Base-by-base conservation (phyloP, 495 filamentous ascomycete genomes). In the Neurospora sp. region DNA sequence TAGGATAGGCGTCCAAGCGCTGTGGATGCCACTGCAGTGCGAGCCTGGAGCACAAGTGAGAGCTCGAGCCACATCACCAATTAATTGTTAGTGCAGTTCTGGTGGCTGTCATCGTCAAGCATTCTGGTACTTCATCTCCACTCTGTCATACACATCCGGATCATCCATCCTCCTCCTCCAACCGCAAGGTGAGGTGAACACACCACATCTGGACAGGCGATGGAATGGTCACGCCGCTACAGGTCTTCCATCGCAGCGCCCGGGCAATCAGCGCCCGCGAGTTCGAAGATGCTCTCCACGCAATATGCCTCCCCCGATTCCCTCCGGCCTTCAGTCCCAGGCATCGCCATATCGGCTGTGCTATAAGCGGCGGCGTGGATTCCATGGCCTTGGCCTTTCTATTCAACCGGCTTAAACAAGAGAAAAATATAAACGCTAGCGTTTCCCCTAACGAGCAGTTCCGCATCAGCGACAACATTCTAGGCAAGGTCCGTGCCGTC, bases 301-400 rank as follows among this genome's bases (percentile, higher is more conserved):
- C 83, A 71, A 85, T 84, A 75, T 89, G 87, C 81, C 73, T 77
- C 24, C 83, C 84, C 6, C 81, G 85, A 3, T 86, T 83, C 74
- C 78, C 80, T 9, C 43, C 39, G 2, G 73, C 75, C 5, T 77
- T 77, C n/a, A 69, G 72, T 11, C 71, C 73, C 38, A 7, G 15
- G 4, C 74, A 74, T 39, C 82, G 82, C 69, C 71, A 42, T 11
- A 79, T 84, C 71, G 82, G 84, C 85, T 75, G 40, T 37, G 95
- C 95, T 13, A 83, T 98, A 69, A 98, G 95, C 79, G 96, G 96
- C 8, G 96, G 96, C 19, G 92, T 96, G 17, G 96, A 99, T 78
- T 98, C 96, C 5, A 99, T 97, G 94, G 95, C 94, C 28, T 84
- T 99, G 43, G 93, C 94, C 54, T 87, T 83, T 72, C 86, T 98